phyloP scores from a whole-genome alignment of 2,329 filamentous ascomycete species.

The Bisporella sp. region DNA sequence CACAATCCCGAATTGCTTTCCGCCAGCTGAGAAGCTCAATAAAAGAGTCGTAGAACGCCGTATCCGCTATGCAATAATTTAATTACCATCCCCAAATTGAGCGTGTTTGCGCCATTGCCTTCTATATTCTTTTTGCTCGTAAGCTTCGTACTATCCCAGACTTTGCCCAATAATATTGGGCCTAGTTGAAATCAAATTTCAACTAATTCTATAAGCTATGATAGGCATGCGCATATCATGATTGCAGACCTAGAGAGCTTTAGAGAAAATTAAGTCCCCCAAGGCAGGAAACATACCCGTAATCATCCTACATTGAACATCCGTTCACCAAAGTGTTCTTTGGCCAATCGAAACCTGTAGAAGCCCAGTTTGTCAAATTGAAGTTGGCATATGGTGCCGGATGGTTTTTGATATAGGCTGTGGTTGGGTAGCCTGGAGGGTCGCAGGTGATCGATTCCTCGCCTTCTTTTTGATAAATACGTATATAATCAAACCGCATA shows the following conservation, averaged over 20 bases:
- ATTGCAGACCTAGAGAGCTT: too few species aligned
- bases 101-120: conserved; percentile 4
- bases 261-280: too few species aligned
- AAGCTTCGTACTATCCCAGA: conserved; percentile 1
- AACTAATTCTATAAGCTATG: background rate
- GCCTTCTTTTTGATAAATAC: conserved; percentile 60
- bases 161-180: background rate
- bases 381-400: conserved; percentile 51
- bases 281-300: background rate
- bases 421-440: conserved; percentile 59
- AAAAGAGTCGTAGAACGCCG: conserved; percentile 2
- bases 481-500: conserved; percentile 63
- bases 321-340: conserved; percentile 53
- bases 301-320: conserved; percentile 31
- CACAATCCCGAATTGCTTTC: background rate
- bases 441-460: conserved; percentile 57
- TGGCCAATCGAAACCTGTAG: conserved; percentile 51
- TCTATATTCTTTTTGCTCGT: conserved; percentile 8
- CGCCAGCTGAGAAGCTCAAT: background rate
- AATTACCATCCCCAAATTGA: conserved; percentile 1
- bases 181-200: background rate
- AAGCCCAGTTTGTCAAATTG: conserved; percentile 53
- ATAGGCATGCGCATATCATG: too few species aligned
- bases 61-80: conserved; percentile 9
- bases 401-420: conserved; percentile 57